Base-by-base conservation (phyloP, 345 rosid species). In the Hibiscus tridactylites region DNA sequence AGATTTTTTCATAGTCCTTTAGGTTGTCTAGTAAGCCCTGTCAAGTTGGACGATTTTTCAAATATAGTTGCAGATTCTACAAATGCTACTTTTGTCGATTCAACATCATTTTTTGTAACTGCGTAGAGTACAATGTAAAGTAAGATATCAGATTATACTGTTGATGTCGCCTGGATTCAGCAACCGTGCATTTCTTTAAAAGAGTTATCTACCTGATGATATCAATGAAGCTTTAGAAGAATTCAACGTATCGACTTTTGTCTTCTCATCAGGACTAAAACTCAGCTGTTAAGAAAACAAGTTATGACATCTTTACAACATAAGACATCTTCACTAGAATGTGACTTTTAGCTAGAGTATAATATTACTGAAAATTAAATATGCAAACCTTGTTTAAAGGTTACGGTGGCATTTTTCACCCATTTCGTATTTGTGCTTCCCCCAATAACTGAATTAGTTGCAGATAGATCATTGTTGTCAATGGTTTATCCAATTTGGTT, bases 51-150 rank as follows among this genome's bases (percentile, higher is more conserved):
- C 97, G 94, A 91, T 80, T 87, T 86, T 86, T 90, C 96, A 71
- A 90, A 84, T 54, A 96, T 96, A 33, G 81, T 73, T 63, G 98
- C 96, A 21, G 97, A 88, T 56, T 88, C 81, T 56, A 90, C 89
- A 71, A 90, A 91, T 33, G 96, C 91, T 0, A 74, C 61, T 80
- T 91, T 94, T 21, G 97, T 88, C 78, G 95, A 87, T 71, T 88
- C 90, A 35, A 87, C 69, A 77, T 94, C 95, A 26, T 21, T 85
- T 94, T 81, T 68, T 7, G 70, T 79, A 74, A 90, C 98, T 91
- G 90, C 70, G 37, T 35, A 47, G 5, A 26, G 54, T 7, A 35
- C n/a, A 66, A 39, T 72, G 11, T 24, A 49, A 39, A 29, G 64
- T 16, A 33, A 52, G 44, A 44, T 21, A 64, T 11, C 4, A 10